Conservation (phyloP, 1,284 basidiomycete genomes). For the Cryptococcus sp. region DNA sequence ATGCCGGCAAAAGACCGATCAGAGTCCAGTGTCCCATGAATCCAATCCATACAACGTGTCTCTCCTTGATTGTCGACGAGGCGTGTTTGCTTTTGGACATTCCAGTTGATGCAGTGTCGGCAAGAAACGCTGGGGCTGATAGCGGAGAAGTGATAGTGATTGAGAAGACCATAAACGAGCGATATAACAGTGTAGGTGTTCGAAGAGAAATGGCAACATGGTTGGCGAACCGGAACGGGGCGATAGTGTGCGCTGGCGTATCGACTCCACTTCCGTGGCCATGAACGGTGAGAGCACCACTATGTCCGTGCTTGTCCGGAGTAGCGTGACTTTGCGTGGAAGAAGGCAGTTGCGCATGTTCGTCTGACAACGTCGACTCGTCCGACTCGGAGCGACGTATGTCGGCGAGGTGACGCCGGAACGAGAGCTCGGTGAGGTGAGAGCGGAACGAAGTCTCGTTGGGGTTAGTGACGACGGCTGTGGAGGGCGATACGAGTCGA, state of each 20-base stretch:
- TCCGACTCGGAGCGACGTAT: constrained; percentile 64
- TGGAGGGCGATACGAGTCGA: background rate
- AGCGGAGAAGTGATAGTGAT: constrained; percentile 63
- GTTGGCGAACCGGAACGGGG: constrained; percentile 80
- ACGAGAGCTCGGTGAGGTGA: constrained; percentile 92
- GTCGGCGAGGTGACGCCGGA: constrained; percentile 86
- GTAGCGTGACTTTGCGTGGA: constrained; percentile 42
- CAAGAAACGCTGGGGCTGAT: constrained; percentile 40
- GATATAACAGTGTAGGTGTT: constrained; percentile 67
- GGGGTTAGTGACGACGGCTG: constrained; percentile 92
- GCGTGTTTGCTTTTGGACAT: constrained; percentile 23
- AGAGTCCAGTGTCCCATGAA: constrained; percentile 45
- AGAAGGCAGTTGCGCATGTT: constrained; percentile 17
- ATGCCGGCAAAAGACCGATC: constrained; percentile 37
- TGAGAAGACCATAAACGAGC: constrained; percentile 64
- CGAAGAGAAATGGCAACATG: constrained; percentile 87
- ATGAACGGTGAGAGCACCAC: constrained; percentile 25
- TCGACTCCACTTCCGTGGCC: constrained; percentile 46
- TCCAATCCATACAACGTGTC: constrained; percentile 40
- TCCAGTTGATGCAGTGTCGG: constrained; percentile 31
- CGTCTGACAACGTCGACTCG: constrained; percentile 12
- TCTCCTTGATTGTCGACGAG: constrained; percentile 24
- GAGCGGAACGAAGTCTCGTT: constrained; percentile 87
- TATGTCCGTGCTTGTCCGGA: constrained; percentile 49
- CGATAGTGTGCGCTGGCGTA: constrained; percentile 36